Percentiles rank a stretch among this genome's conserved stretches.
phyloP scores from a whole-genome alignment of 1,284 basidiomycete species.

The Boletellus sp. region DNA sequence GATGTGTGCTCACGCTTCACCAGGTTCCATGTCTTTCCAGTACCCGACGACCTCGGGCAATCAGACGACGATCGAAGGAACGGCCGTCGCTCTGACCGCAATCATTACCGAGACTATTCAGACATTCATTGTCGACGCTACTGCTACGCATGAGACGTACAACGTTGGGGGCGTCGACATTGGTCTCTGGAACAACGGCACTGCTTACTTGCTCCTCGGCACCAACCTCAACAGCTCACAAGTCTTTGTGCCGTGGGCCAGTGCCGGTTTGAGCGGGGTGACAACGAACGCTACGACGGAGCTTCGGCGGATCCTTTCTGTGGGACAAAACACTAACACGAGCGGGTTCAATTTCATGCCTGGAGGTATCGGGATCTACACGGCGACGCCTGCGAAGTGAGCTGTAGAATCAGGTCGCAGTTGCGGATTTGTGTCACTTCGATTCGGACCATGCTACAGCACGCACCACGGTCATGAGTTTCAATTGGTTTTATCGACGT shows the following conservation, averaged over 20 bases:
- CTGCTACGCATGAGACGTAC: conserved; percentile 5
- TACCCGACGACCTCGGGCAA: conserved; percentile 25
- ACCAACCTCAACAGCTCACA: conserved; percentile 6
- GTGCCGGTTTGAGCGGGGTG: conserved; percentile 15
- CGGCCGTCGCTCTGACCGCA: conserved; percentile 6
- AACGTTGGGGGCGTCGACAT: conserved; percentile 20
- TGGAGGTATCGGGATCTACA: conserved; percentile 26
- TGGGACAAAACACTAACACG: conserved; percentile 9
- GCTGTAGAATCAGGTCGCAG: not conserved
- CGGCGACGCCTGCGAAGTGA: conserved; percentile 6
- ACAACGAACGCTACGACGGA: conserved; percentile 21
- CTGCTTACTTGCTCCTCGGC: conserved; percentile 20
- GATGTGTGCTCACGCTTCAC: not conserved
- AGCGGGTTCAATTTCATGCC: conserved; percentile 21
- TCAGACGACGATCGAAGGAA: conserved; percentile 24
- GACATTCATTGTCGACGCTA: conserved; percentile 21
- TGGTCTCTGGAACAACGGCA: conserved; percentile 24
- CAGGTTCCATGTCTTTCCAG: conserved; percentile 31
- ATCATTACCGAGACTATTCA: conserved; percentile 11
- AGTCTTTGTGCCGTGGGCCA: conserved; percentile 18
- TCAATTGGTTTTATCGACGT: too few relatives aligned
- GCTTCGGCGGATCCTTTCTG: conserved; percentile 15
- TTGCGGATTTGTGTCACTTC: not conserved
- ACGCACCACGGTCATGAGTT: too few relatives aligned
- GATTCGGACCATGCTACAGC: not conserved